Conservation (phyloP, 169 alveolate species). For the Pseudocohnilembus persalinus region DNA sequence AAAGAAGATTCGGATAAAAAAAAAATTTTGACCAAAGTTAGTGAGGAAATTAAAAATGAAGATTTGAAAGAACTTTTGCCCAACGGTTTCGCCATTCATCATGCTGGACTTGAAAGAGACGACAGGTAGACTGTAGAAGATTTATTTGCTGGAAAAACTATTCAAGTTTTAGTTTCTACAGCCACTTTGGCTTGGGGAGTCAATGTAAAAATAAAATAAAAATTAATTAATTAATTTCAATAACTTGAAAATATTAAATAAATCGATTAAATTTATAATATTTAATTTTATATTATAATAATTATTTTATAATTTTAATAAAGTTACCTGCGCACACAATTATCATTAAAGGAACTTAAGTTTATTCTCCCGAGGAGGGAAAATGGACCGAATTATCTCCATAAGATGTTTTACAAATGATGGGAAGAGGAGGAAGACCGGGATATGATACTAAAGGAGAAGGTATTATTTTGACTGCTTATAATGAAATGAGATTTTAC, state of each 20-base stretch:
- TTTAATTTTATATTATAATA: too few relatives aligned
- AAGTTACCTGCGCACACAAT: constrained; percentile 99
- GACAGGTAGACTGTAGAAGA: constrained; percentile 98
- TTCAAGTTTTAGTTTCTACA: constrained; percentile 97
- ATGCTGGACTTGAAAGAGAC: constrained; percentile 98
- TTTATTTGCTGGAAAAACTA: constrained; percentile 95
- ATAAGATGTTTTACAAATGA: constrained; percentile 99
- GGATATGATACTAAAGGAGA: constrained; percentile 98
- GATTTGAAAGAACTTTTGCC: constrained; percentile 31
- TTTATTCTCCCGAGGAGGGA: constrained; percentile 97
- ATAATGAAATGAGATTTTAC: constrained; percentile 94
- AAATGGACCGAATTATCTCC: constrained; percentile 97
- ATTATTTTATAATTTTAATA: too few relatives aligned
- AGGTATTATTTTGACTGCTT: constrained; percentile 98
- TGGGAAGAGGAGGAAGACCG: constrained; percentile 99
- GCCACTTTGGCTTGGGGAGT: constrained; percentile 99
- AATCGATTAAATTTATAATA: too few relatives aligned
- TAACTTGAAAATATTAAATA: too few relatives aligned
- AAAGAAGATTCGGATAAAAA: constrained; percentile 13
- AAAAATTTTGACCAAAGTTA: not conserved
- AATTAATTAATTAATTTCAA: too few relatives aligned
- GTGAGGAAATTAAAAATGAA: constrained; percentile 27
- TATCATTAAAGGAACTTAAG: constrained; percentile 99
- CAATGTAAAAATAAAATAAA: constrained; percentile 60
- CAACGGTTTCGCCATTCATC: constrained; percentile 99